Conservation (phyloP, 306 rosid genomes). For the Vigna trinervia region DNA sequence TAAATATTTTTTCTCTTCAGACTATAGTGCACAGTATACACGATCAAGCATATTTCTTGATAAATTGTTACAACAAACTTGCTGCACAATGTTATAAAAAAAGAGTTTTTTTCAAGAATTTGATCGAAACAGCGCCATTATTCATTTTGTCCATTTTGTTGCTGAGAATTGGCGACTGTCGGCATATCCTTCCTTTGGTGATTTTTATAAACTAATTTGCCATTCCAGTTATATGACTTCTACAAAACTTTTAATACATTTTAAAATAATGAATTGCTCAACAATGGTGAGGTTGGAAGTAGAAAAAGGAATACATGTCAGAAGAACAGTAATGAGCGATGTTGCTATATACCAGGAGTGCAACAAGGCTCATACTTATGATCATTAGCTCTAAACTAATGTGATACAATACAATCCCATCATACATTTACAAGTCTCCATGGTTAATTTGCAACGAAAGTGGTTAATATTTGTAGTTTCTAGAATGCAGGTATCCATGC, state of each 20-base stretch:
- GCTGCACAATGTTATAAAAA: background rate
- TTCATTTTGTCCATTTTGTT: background rate
- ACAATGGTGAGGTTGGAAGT: conserved; percentile 7
- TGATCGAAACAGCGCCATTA: background rate
- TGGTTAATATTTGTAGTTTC: conserved; percentile 23
- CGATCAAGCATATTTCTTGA: conserved; percentile 2
- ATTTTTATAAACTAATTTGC: background rate
- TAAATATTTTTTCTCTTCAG: too few relatives aligned
- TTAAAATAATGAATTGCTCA: conserved; percentile 15
- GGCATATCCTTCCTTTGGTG: background rate
- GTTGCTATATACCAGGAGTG: conserved; percentile 40
- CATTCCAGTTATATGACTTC: background rate
- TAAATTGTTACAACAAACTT: background rate
- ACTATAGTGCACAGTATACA: background rate
- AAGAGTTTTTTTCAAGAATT: background rate
- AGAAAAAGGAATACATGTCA: conserved; percentile 5
- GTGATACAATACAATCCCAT: conserved; percentile 38
- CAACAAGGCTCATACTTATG: conserved; percentile 13
- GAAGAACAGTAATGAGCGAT: conserved; percentile 12
- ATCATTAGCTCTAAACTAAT: conserved; percentile 27
- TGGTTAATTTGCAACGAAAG: background rate
- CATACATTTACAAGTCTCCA: conserved; percentile 39
- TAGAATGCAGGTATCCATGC: conserved; percentile 40
- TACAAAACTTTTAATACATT: background rate
- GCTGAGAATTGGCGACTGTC: background rate